Evolutionary conservation across 306 rosid genomes (phyloP).

Genomic region (Mimosa bimucronata): DNA sequence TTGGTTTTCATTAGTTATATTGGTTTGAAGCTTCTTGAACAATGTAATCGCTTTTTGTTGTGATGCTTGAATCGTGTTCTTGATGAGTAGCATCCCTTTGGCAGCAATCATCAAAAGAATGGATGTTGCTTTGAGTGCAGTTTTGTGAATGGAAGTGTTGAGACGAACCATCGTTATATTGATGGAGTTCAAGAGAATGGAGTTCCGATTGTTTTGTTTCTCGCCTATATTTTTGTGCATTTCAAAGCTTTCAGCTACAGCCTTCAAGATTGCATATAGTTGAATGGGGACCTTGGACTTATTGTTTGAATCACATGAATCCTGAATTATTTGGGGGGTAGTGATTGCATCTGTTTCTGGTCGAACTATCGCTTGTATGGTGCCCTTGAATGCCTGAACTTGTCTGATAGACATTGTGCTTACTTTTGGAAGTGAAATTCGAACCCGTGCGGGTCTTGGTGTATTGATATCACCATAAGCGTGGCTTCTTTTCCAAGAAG

Average conservation of each 20-base stretch:
- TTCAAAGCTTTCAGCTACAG: not conserved
- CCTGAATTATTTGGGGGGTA: not conserved
- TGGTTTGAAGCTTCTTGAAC: constrained; percentile 48
- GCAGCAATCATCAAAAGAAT: constrained; percentile 57
- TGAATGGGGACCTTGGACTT: not conserved
- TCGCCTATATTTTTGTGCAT: not conserved
- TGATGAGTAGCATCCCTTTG: constrained; percentile 51
- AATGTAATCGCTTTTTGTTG: constrained; percentile 57
- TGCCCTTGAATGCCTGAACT: not conserved
- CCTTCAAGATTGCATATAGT: not conserved
- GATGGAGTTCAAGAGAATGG: not conserved
- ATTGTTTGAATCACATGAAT: not conserved
- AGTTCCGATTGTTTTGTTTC: not conserved
- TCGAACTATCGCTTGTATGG: not conserved
- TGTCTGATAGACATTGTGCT: not conserved
- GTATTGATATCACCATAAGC: not conserved
- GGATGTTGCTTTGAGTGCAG: constrained; percentile 39
- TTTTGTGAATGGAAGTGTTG: not conserved
- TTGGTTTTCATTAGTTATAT: constrained; percentile 32
- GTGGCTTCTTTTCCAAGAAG: not conserved
- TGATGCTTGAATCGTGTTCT: constrained; percentile 72
- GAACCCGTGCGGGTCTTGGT: not conserved
- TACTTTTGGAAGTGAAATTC: not conserved
- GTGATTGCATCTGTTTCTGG: not conserved
- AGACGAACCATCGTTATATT: not conserved